These are phyloP conservation scores for Penicillium pancosmium DNA, from an alignment of 495 filamentous ascomycete species.

Conservation along the genomic window DNA sequence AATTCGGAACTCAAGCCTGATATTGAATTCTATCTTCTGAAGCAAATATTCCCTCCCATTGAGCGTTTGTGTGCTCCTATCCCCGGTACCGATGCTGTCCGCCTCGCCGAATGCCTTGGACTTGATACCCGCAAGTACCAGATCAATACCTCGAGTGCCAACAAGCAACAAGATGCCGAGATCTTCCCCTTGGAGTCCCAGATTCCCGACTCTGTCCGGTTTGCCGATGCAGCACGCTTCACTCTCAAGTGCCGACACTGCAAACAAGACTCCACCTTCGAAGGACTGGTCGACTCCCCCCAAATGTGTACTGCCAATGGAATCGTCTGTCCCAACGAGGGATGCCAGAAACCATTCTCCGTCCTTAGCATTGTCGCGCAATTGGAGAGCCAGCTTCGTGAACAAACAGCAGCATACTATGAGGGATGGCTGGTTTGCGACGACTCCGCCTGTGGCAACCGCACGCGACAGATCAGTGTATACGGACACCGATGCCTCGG, in stretches of 20 bases:
- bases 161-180: slow-evolving; percentile 54
- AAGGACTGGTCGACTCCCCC: slow-evolving; percentile 64
- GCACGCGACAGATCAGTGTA: slow-evolving; percentile 89
- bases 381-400: slow-evolving; percentile 79
- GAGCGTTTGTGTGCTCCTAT: slow-evolving; percentile 98
- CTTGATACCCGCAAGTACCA: slow-evolving; percentile 88
- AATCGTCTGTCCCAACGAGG: slow-evolving; percentile 64
- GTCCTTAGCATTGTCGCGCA: slow-evolving; percentile 81
- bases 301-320: slow-evolving; percentile 70
- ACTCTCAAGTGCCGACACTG: slow-evolving; percentile 79
- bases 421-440: slow-evolving; percentile 90
- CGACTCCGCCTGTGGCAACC: slow-evolving; percentile 81
- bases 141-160: slow-evolving; percentile 60
- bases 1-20: slow-evolving; percentile 78
- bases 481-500: slow-evolving; percentile 90
- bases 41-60: slow-evolving; percentile 98
- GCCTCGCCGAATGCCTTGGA: slow-evolving; percentile 89
- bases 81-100: slow-evolving; percentile 81
- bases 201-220: slow-evolving; percentile 81
- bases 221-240: slow-evolving; percentile 75
- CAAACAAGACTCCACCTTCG: slow-evolving; percentile 69
- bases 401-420: slow-evolving; percentile 81
- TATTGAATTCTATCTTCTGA: slow-evolving; percentile 94
- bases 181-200: slow-evolving; percentile 92
- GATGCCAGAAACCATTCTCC: slow-evolving; percentile 64